Conservation (phyloP, 352 stramenopile genomes). For the Globisporangium polare region DNA sequence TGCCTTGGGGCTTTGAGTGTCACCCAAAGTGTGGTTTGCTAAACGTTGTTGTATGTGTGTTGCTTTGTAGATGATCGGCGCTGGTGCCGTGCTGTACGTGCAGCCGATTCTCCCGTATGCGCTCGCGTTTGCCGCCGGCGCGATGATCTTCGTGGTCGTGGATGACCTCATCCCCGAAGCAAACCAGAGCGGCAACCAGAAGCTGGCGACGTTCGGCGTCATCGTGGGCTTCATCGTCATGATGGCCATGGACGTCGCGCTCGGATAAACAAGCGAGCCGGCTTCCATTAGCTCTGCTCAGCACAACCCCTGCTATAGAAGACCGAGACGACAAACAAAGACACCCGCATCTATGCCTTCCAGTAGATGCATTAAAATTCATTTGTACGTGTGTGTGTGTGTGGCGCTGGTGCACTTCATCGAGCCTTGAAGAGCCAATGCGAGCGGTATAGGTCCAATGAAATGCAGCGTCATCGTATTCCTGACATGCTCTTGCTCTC, state of each 20-base stretch:
- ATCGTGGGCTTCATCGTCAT: slow-evolving; percentile 91
- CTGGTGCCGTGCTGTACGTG: slow-evolving; percentile 79
- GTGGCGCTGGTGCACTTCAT: not conserved
- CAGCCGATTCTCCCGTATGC: slow-evolving; percentile 88
- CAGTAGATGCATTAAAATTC: not conserved
- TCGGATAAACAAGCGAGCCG: slow-evolving; percentile 33
- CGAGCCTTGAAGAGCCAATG: no score
- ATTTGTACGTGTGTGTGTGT: not conserved
- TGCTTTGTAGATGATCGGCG: slow-evolving; percentile 64
- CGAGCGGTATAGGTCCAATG: no score
- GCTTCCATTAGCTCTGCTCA: not conserved
- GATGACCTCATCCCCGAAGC: slow-evolving; percentile 89
- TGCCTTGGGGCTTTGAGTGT: not conserved
- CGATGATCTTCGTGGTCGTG: slow-evolving; percentile 92
- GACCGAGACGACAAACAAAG: not conserved
- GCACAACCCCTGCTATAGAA: not conserved
- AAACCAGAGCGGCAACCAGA: slow-evolving; percentile 86
- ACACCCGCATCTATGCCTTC: not conserved
- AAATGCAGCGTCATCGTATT: not conserved
- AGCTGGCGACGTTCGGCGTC: slow-evolving; percentile 78
- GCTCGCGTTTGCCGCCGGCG: slow-evolving; percentile 86
- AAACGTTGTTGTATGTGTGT: not conserved
- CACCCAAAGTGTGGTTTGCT: no score
- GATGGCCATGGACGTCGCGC: slow-evolving; percentile 88
- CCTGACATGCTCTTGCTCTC: not conserved